Evolutionary conservation across 2,329 filamentous ascomycete species (phyloP).

Genomic region (Ophiostoma piceae): DNA sequence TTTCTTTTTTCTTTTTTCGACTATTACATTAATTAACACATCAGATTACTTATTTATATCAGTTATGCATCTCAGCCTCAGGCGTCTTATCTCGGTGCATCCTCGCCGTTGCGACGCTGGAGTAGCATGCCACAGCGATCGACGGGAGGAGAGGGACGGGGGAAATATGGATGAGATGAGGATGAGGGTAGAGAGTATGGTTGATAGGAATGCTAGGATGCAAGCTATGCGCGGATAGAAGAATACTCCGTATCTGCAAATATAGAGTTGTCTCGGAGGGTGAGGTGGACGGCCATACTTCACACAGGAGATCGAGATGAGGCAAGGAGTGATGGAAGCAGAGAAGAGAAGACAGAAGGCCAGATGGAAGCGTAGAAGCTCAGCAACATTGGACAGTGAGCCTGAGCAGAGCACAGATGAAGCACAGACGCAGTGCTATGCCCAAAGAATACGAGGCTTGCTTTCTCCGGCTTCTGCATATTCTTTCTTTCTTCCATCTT

Average conservation of each 20-base stretch:
- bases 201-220: no score
- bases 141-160: neutral
- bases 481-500: no score
- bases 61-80: neutral
- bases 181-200: neutral
- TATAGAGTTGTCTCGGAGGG: neutral
- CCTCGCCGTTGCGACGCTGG: neutral
- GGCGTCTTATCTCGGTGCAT: neutral
- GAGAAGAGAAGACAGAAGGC: neutral
- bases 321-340: neutral
- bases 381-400: no score
- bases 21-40: no score
- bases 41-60: neutral
- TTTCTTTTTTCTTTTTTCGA: no score
- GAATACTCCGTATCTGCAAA: neutral
- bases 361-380: neutral
- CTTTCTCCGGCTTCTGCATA: neutral
- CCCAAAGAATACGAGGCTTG: conserved; percentile 8
- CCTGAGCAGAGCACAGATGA: neutral
- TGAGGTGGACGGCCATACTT: neutral
- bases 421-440: neutral
- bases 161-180: neutral
- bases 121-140: neutral
- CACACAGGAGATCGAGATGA: neutral
- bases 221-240: no score